phyloP scores from a whole-genome alignment of 2,329 filamentous ascomycete species.

The Fusarium hainanense region DNA sequence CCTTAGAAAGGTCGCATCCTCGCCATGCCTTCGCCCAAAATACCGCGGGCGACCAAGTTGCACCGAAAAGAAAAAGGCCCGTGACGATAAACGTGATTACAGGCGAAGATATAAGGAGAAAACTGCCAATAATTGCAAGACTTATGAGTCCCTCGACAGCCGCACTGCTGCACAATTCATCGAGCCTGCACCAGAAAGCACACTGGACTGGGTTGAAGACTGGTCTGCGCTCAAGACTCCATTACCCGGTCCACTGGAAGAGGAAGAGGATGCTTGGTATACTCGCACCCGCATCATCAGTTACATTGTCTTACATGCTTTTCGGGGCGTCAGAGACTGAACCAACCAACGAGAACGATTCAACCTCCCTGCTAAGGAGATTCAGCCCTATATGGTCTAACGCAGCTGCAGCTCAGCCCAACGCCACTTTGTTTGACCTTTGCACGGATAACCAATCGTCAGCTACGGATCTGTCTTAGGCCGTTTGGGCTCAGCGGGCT shows the following conservation, averaged over 20 bases:
- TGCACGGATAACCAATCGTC: not conserved
- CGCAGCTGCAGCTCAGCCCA: not conserved
- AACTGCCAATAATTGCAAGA: not conserved
- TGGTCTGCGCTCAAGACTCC: not conserved
- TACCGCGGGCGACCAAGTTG: not conserved
- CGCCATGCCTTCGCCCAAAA: not conserved
- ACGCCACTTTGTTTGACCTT: conserved; percentile 20
- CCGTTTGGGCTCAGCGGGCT: not conserved
- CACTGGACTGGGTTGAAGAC: not conserved
- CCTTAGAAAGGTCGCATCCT: not conserved
- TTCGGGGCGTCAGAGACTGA: not conserved
- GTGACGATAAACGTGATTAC: not conserved
- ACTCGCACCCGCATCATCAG: not conserved
- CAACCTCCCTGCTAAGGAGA: conserved; percentile 1
- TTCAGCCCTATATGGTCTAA: conserved; percentile 13
- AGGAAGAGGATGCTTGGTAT: not conserved
- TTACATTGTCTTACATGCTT: not conserved
- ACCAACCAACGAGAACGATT: conserved; percentile 18
- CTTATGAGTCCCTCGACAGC: not conserved
- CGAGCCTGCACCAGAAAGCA: not conserved
- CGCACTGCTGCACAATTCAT: not conserved
- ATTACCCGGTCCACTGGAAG: not conserved
- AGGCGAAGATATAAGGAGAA: not conserved
- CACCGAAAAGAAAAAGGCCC: not conserved
- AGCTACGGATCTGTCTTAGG: not conserved